Evolutionary conservation across 2,329 filamentous ascomycete species (phyloP), one percentile per base, ranked within the genome.

Genomic region (Ophiostoma ips): DNA sequence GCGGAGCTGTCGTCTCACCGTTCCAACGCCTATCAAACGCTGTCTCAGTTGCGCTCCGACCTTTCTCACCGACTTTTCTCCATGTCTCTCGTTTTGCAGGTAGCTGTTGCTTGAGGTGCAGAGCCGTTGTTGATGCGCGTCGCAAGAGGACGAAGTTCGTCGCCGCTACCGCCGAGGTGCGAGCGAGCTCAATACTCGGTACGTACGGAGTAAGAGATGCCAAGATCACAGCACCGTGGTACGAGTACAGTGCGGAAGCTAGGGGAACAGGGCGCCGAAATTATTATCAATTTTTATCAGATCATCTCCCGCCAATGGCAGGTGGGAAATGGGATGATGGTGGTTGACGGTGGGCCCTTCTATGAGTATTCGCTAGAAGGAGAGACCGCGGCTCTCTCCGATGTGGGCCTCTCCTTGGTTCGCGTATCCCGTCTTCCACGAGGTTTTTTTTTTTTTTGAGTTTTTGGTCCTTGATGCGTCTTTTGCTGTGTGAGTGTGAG

Each of bases 291-390:
- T 18, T 51, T 50, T 57, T 58, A 58, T 58, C 55, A 58, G 56
- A 58, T 58, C 50, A 58, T 58, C 56, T 56, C 45, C 36, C 16
- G 50, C 55, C 55, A 55, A 55, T 55, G 2, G 13, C 2, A 30
- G 3, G 7, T 4, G 4, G 13, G 9, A 18, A 1, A 31, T 4
- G 9, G 5, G 21, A 28, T 2, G 21, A 30, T 28, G 38, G 13
- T 19, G 38, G 38, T 41, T 15, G 10, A 1, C 13, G 28, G 30
- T 43, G 34, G n/a, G 4, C 33, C 37, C 12, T 10, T 30, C 21
- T 4, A 11, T 13, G 21, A 18, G 33, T 8, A 10, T 33, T n/a
- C 24, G 5, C 8, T 30, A 18, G 13, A 37, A 24, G 33, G 40
- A 36, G 24, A n/a, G n/a, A n/a, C 16, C 16, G 34, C 38, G 19